Evolutionary conservation across 345 rosid species (phyloP).

Genomic region (Erysimum cheiranthoides): DNA sequence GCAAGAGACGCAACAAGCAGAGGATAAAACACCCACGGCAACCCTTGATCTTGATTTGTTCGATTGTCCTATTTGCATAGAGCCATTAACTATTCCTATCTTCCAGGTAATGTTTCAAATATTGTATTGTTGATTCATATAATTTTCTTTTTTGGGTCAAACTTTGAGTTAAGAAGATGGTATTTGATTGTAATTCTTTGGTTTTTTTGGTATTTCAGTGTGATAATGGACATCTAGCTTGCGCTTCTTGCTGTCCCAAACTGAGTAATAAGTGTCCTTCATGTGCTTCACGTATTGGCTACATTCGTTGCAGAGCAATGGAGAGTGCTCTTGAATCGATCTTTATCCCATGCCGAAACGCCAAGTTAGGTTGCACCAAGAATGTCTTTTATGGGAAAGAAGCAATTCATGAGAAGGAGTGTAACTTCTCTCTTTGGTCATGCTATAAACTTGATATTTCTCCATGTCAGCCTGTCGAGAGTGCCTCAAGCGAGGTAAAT

Average conservation of each 20-base stretch:
- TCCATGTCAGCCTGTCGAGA: no score
- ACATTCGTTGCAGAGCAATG: constrained; percentile 52
- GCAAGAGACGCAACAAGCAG: not conserved
- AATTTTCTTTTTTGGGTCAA: no score
- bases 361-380: constrained; percentile 49
- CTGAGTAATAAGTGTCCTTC: constrained; percentile 49
- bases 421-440: constrained; percentile 41
- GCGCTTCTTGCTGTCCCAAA: constrained; percentile 51
- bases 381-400: constrained; percentile 36
- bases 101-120: not conserved
- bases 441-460: constrained; percentile 36
- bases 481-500: no score
- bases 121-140: no score
- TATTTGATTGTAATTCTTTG: no score
- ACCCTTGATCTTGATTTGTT: not conserved
- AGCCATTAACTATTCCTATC: not conserved
- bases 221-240: constrained; percentile 60
- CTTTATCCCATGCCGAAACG: constrained; percentile 46
- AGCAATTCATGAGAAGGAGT: constrained; percentile 47
- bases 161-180: no score
- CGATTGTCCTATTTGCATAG: not conserved
- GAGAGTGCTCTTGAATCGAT: constrained; percentile 54
- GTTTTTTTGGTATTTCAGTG: no score
- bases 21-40: not conserved
- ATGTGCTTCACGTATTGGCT: constrained; percentile 48